Evolutionary conservation across 768 basidiomycete genomes (phyloP), one percentile per base, ranked within the genome.

Genomic region (Daedaleopsis nitida): DNA sequence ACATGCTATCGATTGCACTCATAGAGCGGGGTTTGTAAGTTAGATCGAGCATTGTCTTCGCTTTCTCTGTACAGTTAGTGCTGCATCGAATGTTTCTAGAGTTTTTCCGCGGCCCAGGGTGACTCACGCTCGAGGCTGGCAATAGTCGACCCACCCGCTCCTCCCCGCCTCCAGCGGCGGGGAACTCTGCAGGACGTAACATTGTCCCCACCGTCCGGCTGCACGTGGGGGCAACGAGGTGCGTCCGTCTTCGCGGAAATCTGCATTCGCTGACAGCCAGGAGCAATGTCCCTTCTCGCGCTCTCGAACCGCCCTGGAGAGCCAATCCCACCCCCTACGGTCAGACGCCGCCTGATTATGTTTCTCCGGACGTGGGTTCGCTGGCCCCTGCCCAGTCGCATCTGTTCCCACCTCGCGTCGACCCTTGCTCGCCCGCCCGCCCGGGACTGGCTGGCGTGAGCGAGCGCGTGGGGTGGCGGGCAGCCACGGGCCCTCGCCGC

Each of bases 11-110:
- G 52, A 19, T 21, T 55, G 16, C 19, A 23, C 21, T 16, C 16
- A 62, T 50, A 37, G 57, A 48, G 44, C 35, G 52, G 52, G 27
- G 47, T 58, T 39, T 62, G 61, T 62, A 58, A 62, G 61, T 62
- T 62, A 62, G 52, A 53, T 17, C 24, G 52, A 32, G 44, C 42
- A 45, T 42, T 55, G 39, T 14, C 47, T 9, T 42, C 43, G 49
- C 55, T 42, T 61, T 57, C 32, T 56, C 60, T 57, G 55, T 61
- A 57, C 27, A 51, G 56, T 57, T 52, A 61, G 50, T 51, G 56
- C 55, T 53, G 56, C 55, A 61, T 61, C 52, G 55, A 49, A 45
- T 56, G 52, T 52, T 37, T 10, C 3, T 42, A 42, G 39, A 42
- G 39, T 42, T 42, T 17, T 42, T 10, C 39, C 27, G 27, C 7